Conservation (phyloP, 2,329 filamentous ascomycete species). For the Laburnicola sp. region DNA sequence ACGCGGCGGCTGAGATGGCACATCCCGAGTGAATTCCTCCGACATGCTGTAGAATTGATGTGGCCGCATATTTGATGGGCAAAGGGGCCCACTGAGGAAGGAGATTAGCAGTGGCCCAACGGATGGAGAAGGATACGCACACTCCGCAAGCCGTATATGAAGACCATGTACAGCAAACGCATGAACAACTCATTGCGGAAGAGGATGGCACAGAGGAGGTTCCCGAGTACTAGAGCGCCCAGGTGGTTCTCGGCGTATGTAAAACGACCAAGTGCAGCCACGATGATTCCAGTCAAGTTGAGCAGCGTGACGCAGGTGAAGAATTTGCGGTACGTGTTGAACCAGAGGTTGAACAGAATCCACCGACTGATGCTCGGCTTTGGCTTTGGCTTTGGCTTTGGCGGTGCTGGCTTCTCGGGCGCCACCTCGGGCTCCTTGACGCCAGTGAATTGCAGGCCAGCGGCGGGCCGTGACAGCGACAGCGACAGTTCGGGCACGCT, state of each 20-base stretch:
- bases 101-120: constrained; percentile 8
- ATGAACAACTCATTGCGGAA: constrained; percentile 41
- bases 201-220: constrained; percentile 36
- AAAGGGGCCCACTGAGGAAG: constrained; percentile 37
- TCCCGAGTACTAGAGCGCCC: constrained; percentile 39
- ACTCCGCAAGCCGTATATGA: constrained; percentile 36
- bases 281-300: constrained; percentile 36
- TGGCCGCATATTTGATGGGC: constrained; percentile 34
- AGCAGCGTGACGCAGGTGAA: constrained; percentile 38
- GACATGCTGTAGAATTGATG: constrained; percentile 39
- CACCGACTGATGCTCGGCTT: constrained; percentile 30
- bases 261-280: constrained; percentile 34
- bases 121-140: constrained; percentile 15
- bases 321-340: constrained; percentile 43
- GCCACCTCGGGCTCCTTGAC: constrained; percentile 20
- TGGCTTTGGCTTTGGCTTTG: constrained; percentile 1
- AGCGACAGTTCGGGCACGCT: constrained; percentile 39
- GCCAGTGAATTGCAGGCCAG: constrained; percentile 20
- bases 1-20: constrained; percentile 40
- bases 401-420: constrained; percentile 23
- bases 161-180: constrained; percentile 37
- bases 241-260: constrained; percentile 39
- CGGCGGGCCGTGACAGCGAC: constrained; percentile 26
- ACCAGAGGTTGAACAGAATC: constrained; percentile 39
- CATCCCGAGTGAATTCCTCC: constrained; percentile 43